These are phyloP conservation scores for Scorias spongiosa DNA, from an alignment of 2,329 filamentous ascomycete species.

Conservation along the genomic window DNA sequence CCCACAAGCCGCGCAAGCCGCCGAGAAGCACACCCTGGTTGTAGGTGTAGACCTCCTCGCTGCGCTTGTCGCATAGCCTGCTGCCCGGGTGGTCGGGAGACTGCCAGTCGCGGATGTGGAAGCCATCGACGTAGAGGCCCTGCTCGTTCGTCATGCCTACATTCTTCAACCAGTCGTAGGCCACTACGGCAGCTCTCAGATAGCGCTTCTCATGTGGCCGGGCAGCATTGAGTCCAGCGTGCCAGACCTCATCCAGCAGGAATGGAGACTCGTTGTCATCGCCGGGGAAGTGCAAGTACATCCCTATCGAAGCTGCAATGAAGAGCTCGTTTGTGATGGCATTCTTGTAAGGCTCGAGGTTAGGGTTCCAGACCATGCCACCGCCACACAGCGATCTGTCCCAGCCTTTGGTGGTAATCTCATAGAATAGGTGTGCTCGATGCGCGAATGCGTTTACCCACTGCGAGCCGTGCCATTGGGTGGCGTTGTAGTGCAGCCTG, in stretches of 20 bases:
- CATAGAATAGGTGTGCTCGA: slow-evolving; percentile 72
- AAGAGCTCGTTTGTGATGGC: slow-evolving; percentile 89
- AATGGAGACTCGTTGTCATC: slow-evolving; percentile 62
- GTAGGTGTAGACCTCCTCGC: slow-evolving; percentile 86
- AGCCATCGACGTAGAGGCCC: slow-evolving; percentile 78
- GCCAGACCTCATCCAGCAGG: slow-evolving; percentile 15
- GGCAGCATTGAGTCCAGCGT: slow-evolving; percentile 10
- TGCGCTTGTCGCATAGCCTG: slow-evolving; percentile 60
- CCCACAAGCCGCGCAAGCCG: slow-evolving; percentile 65
- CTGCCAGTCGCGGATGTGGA: slow-evolving; percentile 57
- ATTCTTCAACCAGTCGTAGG: slow-evolving; percentile 60
- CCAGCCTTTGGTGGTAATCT: slow-evolving; percentile 66
- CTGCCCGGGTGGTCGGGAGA: slow-evolving; percentile 45
- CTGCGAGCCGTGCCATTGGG: slow-evolving; percentile 57
- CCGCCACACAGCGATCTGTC: slow-evolving; percentile 65
- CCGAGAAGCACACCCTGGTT: slow-evolving; percentile 86
- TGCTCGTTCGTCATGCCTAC: slow-evolving; percentile 64
- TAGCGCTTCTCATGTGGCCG: slow-evolving; percentile 45
- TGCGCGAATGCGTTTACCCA: slow-evolving; percentile 70
- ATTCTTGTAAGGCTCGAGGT: slow-evolving; percentile 75
- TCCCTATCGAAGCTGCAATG: slow-evolving; percentile 67
- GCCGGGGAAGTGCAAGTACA: slow-evolving; percentile 82
- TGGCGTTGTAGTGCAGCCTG: slow-evolving; percentile 39
- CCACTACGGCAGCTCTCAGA: slow-evolving; percentile 58
- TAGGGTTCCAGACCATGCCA: slow-evolving; percentile 84